These are phyloP conservation scores for Marasmius fiardii DNA, from an alignment of 1,284 basidiomycete genomes.

Conservation along the genomic window DNA sequence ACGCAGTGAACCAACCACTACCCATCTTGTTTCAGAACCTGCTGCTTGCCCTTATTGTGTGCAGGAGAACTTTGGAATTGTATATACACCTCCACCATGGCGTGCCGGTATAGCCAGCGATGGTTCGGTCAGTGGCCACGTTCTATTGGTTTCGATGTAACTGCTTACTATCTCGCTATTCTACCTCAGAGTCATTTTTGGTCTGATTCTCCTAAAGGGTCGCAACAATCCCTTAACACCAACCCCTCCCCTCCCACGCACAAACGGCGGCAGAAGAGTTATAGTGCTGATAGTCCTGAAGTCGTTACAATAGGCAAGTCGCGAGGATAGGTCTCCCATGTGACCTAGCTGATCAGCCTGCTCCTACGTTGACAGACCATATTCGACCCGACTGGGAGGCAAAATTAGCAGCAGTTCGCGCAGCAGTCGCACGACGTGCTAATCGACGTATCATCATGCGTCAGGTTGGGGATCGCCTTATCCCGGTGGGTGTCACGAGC, in stretches of 20 bases:
- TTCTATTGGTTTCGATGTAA: slow-evolving; percentile 1
- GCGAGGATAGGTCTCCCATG: slow-evolving; percentile 9
- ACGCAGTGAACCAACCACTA: slow-evolving; percentile 88
- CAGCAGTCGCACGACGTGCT: slow-evolving; percentile 85
- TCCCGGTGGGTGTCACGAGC: slow-evolving; percentile 93
- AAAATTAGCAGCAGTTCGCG: slow-evolving; percentile 85
- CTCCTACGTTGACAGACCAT: slow-evolving; percentile 56
- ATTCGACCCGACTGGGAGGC: slow-evolving; percentile 95
- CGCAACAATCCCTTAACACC: slow-evolving; percentile 33
- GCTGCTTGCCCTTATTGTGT: slow-evolving; percentile 97
- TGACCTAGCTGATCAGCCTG: slow-evolving; percentile 7
- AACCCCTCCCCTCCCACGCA: slow-evolving; percentile 42
- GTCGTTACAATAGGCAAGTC: slow-evolving; percentile 85
- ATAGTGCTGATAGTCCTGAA: slow-evolving; percentile 73
- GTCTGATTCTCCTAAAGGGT: slow-evolving; percentile 47
- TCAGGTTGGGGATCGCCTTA: slow-evolving; percentile 94
- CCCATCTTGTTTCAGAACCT: slow-evolving; percentile 90
- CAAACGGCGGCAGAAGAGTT: slow-evolving; percentile 76
- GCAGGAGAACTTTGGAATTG: slow-evolving; percentile 93
- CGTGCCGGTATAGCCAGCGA: slow-evolving; percentile 72
- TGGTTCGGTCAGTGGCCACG: slow-evolving; percentile 46
- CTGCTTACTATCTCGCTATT: slow-evolving; percentile 9
- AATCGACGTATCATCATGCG: slow-evolving; percentile 98
- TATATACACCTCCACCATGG: slow-evolving; percentile 84
- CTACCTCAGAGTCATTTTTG: slow-evolving; percentile 35